Percentiles rank a stretch among this genome's conserved stretches.
Evolutionary conservation across 164 flowering plant genomes (phyloP).

Genomic region (Piper longum): DNA sequence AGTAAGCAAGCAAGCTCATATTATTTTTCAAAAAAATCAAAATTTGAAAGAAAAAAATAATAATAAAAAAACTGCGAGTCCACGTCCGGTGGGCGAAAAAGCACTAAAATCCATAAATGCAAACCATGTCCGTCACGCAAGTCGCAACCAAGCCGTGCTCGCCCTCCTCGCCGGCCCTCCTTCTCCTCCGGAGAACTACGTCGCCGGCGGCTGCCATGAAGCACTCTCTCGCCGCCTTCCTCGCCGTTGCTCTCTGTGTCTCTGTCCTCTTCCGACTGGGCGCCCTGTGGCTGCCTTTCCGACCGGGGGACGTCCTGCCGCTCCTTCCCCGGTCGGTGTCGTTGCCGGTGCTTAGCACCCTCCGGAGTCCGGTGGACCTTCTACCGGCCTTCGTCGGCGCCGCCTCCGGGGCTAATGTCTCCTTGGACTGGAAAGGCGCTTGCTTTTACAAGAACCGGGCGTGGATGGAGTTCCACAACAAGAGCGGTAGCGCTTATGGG

Average conservation of each 20-base stretch:
- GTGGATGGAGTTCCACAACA: slow-evolving; percentile 83
- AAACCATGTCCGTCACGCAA: too few relatives aligned
- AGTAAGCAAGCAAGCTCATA: too few relatives aligned
- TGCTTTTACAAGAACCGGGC: slow-evolving; percentile 72
- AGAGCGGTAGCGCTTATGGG: slow-evolving; percentile 52
- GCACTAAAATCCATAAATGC: too few relatives aligned
- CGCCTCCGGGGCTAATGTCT: slow-evolving; percentile 27
- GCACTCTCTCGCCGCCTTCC: neutral
- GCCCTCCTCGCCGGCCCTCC: neutral
- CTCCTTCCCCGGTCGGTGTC: slow-evolving; percentile 56
- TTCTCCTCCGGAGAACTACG: neutral
- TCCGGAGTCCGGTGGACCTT: slow-evolving; percentile 46
- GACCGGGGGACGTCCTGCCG: slow-evolving; percentile 55
- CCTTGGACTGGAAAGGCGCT: slow-evolving; percentile 76
- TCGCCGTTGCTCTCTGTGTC: neutral
- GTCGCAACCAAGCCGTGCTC: too few relatives aligned
- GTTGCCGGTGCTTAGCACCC: slow-evolving; percentile 60
- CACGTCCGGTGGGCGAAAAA: too few relatives aligned
- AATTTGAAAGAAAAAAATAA: too few relatives aligned
- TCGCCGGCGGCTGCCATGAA: slow-evolving; percentile 3
- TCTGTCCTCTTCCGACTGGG: slow-evolving; percentile 3
- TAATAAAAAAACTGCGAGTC: too few relatives aligned
- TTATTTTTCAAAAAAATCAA: too few relatives aligned
- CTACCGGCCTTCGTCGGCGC: slow-evolving; percentile 76
- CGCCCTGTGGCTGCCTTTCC: slow-evolving; percentile 36